phyloP scores from a whole-genome alignment of 2,329 filamentous ascomycete genomes.

The Fusarium proliferatum region DNA sequence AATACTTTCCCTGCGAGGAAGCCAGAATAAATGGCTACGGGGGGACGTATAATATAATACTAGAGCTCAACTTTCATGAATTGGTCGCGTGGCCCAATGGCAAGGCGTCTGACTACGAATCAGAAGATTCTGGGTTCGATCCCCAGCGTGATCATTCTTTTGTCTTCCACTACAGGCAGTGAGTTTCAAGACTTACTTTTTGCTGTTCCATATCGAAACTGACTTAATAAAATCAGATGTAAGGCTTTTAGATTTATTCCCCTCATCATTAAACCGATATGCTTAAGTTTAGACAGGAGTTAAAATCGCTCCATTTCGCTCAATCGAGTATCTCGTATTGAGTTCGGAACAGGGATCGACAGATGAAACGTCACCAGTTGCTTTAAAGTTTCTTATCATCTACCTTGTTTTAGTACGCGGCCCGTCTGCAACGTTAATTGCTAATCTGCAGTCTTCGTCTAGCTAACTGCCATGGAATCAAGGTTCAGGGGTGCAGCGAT shows the following conservation, averaged over 20 bases:
- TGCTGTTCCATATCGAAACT: accelerated
- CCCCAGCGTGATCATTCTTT: conserved; percentile 40
- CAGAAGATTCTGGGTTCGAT: conserved; percentile 50
- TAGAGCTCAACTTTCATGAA: accelerated
- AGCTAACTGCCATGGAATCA: background rate
- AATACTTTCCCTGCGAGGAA: too few relatives aligned
- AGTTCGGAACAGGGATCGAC: too few relatives aligned
- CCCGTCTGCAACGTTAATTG: too few relatives aligned
- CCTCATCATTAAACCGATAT: accelerated
- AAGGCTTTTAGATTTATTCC: too few relatives aligned
- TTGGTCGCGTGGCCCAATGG: conserved; percentile 47
- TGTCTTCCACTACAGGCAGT: accelerated
- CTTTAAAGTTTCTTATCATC: background rate
- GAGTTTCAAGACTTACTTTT: accelerated
- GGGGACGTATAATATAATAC: accelerated
- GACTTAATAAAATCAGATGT: background rate
- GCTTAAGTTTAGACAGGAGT: background rate
- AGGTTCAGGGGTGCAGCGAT: background rate
- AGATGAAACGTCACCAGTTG: background rate
- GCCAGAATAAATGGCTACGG: accelerated
- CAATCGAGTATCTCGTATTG: background rate
- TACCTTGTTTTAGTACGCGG: background rate
- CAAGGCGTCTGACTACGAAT: conserved; percentile 51
- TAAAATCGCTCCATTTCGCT: background rate
- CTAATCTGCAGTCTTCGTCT: background rate